phyloP scores from a whole-genome alignment of 306 rosid genomes.

The Fragaria iinumae region DNA sequence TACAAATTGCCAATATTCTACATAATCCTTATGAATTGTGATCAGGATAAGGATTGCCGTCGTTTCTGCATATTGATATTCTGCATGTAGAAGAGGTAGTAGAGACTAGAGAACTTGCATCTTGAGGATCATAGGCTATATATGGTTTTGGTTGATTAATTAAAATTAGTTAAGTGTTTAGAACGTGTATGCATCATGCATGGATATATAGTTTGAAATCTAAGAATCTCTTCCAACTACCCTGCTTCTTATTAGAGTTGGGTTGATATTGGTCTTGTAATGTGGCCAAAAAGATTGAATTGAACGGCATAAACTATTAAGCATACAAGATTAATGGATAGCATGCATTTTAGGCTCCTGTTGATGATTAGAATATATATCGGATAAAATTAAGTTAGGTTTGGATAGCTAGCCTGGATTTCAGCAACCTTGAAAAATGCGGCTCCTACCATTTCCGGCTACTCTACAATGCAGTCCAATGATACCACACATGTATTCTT shows the following conservation, averaged over 20 bases:
- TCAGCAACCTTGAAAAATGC: background rate
- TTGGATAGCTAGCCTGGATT: background rate
- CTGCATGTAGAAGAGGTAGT: conserved; percentile 8
- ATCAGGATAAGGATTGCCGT: conserved; percentile 7
- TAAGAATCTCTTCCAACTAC: background rate
- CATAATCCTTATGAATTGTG: background rate
- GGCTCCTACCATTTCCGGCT: background rate
- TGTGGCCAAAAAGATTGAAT: background rate
- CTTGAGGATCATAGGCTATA: background rate
- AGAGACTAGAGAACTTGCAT: background rate
- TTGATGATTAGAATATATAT: background rate
- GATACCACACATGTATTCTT: background rate
- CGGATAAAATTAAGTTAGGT: background rate
- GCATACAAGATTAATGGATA: conserved; percentile 5
- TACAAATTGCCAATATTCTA: background rate
- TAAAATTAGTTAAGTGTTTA: background rate
- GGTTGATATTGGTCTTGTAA: background rate
- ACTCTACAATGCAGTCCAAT: background rate
- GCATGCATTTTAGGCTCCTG: background rate
- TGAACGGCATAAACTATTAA: background rate
- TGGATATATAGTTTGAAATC: background rate
- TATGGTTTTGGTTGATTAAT: background rate
- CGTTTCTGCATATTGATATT: conserved; percentile 10
- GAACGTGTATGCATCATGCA: background rate
- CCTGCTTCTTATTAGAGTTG: background rate